Conservation (phyloP, 306 rosid genomes). For the Vachellia collinsii region DNA sequence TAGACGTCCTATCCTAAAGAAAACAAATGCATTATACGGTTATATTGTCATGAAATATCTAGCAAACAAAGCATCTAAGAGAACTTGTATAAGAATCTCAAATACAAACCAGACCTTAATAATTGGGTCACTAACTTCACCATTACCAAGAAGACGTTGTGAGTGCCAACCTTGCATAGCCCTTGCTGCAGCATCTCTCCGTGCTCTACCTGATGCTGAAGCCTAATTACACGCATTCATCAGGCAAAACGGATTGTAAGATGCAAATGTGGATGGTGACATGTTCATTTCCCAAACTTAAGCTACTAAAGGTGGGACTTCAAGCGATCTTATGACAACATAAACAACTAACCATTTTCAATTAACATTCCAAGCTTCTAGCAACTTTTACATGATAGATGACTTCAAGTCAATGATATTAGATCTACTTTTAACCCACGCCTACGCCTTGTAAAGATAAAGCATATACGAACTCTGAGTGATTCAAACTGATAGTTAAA, state of each 20-base stretch:
- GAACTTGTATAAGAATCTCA: slow-evolving; percentile 31
- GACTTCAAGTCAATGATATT: slow-evolving; percentile 20
- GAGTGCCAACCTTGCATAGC: slow-evolving; percentile 99
- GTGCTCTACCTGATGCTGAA: slow-evolving; percentile 87
- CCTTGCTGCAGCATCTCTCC: slow-evolving; percentile 97
- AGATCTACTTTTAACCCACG: slow-evolving; percentile 16
- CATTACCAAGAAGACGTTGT: slow-evolving; percentile 90
- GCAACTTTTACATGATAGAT: slow-evolving; percentile 16
- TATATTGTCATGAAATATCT: slow-evolving; percentile 23
- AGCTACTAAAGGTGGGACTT: slow-evolving; percentile 16
- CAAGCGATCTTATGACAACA: slow-evolving; percentile 5
- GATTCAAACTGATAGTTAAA: slow-evolving; percentile 23
- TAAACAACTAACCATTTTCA: slow-evolving; percentile 21
- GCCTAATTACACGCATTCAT: slow-evolving; percentile 52
- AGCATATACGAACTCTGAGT: slow-evolving; percentile 2
- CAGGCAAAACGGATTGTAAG: slow-evolving; percentile 24
- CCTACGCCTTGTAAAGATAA: slow-evolving; percentile 22
- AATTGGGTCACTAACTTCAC: slow-evolving; percentile 96
- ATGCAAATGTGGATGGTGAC: not conserved
- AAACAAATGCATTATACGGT: slow-evolving; percentile 33
- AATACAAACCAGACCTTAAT: slow-evolving; percentile 69
- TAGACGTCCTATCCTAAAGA: slow-evolving; percentile 74
- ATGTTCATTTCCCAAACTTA: slow-evolving; percentile 21
- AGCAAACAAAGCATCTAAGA: slow-evolving; percentile 8
- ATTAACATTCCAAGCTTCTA: not conserved